phyloP scores from a whole-genome alignment of 2,329 filamentous ascomycete genomes.

The Fusarium tjaetaba region DNA sequence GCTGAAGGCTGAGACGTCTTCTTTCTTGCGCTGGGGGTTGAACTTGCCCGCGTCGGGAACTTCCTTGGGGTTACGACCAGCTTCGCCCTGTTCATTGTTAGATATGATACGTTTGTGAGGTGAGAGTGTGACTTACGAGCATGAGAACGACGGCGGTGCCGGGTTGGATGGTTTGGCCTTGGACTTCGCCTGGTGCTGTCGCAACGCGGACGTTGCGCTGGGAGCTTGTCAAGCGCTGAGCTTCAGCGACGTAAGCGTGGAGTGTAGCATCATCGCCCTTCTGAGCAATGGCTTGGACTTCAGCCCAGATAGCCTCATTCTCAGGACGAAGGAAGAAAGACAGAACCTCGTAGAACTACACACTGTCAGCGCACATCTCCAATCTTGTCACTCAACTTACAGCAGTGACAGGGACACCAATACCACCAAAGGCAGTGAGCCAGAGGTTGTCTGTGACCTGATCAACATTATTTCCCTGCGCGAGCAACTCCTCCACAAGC shows the following conservation, averaged over 20 bases:
- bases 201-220: conserved; percentile 53
- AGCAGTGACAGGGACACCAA: conserved; percentile 51
- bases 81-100: conserved; percentile 47
- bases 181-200: conserved; percentile 48
- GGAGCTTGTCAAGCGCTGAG: conserved; percentile 52
- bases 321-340: conserved; percentile 54
- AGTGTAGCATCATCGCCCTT: conserved; percentile 49
- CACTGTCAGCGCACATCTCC: neutral
- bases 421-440: conserved; percentile 54
- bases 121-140: conserved; percentile 47
- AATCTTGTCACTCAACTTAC: conserved; percentile 40
- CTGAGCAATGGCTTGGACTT: conserved; percentile 53
- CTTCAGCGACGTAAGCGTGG: conserved; percentile 53
- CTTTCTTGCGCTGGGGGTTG: conserved; percentile 53
- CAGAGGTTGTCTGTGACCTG: conserved; percentile 50
- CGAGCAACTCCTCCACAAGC: conserved; percentile 51
- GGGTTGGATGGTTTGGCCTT: conserved; percentile 51
- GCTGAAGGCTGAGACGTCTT: conserved; percentile 56
- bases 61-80: conserved; percentile 51
- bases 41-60: conserved; percentile 53
- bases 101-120: neutral
- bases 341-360: conserved; percentile 57
- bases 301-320: conserved; percentile 54
- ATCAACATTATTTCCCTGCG: conserved; percentile 47
- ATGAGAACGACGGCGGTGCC: conserved; percentile 54